A percentile compares a stretch with the other conserved stretches of the same genome.
phyloP scores from a whole-genome alignment of 352 stramenopile genomes.

The Phytophthora europaea region DNA sequence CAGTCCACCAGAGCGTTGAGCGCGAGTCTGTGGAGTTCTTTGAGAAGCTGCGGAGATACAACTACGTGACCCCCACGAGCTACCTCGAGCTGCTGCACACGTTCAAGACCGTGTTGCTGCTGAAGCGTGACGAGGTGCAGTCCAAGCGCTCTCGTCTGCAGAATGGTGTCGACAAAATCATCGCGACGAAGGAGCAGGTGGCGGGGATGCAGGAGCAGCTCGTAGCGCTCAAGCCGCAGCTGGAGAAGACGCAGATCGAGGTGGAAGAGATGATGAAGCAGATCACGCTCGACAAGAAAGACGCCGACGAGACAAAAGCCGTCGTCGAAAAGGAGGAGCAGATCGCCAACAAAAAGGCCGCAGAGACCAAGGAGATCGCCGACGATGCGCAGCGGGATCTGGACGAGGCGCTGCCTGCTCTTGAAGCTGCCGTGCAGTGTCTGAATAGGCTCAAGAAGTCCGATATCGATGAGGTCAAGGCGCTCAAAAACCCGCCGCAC shows the following conservation, averaged over 20 bases:
- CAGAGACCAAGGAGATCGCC: slow-evolving; percentile 93
- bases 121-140: slow-evolving; percentile 92
- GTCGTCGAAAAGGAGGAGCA: slow-evolving; percentile 94
- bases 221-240: slow-evolving; percentile 92
- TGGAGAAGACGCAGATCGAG: slow-evolving; percentile 94
- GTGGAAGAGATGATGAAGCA: slow-evolving; percentile 96
- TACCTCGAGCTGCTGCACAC: slow-evolving; percentile 95
- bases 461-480: slow-evolving; percentile 95
- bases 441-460: slow-evolving; percentile 94
- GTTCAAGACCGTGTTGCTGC: slow-evolving; percentile 92
- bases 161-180: slow-evolving; percentile 95
- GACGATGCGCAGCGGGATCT: slow-evolving; percentile 94
- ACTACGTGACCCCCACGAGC: slow-evolving; percentile 96
- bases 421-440: slow-evolving; percentile 93
- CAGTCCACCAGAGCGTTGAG: slow-evolving; percentile 94
- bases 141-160: slow-evolving; percentile 88
- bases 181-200: slow-evolving; percentile 93
- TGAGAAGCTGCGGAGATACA: slow-evolving; percentile 88
- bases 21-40: slow-evolving; percentile 86
- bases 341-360: slow-evolving; percentile 92
- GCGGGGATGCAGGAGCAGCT: slow-evolving; percentile 93
- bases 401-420: slow-evolving; percentile 92
- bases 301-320: slow-evolving; percentile 92
- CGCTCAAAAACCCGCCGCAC: slow-evolving; percentile 89
- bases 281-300: slow-evolving; percentile 94